Percentiles rank a stretch among this genome's conserved stretches.
phyloP scores from a whole-genome alignment of 371 early-diverging fungal species.

The Apophysomyces sp. region DNA sequence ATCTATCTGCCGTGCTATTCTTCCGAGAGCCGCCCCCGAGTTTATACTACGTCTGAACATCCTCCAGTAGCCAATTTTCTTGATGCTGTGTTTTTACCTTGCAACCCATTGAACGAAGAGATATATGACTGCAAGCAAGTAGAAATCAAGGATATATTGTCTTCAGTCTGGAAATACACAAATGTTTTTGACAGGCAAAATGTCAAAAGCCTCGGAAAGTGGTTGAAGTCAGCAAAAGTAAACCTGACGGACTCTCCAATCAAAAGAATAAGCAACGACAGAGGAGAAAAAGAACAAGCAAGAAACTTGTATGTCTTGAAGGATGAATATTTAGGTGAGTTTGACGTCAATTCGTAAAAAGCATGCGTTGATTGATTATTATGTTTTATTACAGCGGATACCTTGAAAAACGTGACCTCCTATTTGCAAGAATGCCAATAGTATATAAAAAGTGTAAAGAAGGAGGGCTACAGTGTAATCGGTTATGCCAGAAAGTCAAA shows the following conservation, averaged over 20 bases:
- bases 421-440: slow-evolving; percentile 18
- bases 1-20: no score
- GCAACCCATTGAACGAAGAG: slow-evolving; percentile 18
- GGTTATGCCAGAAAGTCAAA: slow-evolving; percentile 23
- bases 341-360: slow-evolving; percentile 18
- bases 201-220: slow-evolving; percentile 18
- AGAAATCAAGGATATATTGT: slow-evolving; percentile 13
- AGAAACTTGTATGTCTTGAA: slow-evolving; percentile 20
- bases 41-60: no score
- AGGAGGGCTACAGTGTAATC: slow-evolving; percentile 15
- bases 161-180: slow-evolving; percentile 11
- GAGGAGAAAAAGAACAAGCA: slow-evolving; percentile 19
- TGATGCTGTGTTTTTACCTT: slow-evolving; percentile 15
- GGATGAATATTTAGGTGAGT: slow-evolving; percentile 20
- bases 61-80: slow-evolving; percentile 9
- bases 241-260: slow-evolving; percentile 9
- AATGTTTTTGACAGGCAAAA: slow-evolving; percentile 9
- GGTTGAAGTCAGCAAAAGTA: slow-evolving; percentile 15
- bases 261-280: slow-evolving; percentile 14
- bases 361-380: slow-evolving; percentile 14
- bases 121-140: slow-evolving; percentile 18
- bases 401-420: slow-evolving; percentile 13
- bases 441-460: slow-evolving; percentile 17
- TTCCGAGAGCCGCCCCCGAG: no score
- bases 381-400: slow-evolving; percentile 18